Evolutionary conservation across 2,329 filamentous ascomycete species (phyloP), one percentile per base, ranked within the genome.

Genomic region (Emydomyces testavorans): DNA sequence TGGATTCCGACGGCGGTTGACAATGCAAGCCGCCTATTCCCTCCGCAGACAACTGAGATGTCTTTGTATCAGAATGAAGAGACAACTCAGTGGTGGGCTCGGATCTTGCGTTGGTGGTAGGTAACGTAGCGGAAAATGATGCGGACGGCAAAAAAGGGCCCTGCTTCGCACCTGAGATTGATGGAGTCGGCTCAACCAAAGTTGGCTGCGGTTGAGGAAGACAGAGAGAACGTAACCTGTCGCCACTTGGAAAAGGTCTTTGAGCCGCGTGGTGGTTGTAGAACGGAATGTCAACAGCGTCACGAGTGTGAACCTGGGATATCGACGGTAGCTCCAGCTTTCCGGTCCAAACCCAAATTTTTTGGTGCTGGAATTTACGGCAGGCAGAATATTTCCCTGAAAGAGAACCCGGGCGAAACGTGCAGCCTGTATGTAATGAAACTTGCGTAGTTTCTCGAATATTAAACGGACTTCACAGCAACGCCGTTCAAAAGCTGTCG

Each of bases 281-380:
- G 70, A 79, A 86, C 66, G 71, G 68, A 57, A 76, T 74, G 70
- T 89, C 82, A 69, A 77, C 75, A 64, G 76, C 75, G 73, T 82
- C 82, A 79, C 84, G 82, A 77, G 81, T 79, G 71, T 85, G 82
- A 73, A 85, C 79, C 74, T 85, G 81, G 64, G 83, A 83, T 65
- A 88, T 83, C 71, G 85, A 85, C 72, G 85, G 84, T 69, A 89
- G 80, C 85, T 89, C 86, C 86, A 93, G 86, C 76, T 89, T 92
- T 82, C 79, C 85, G 85, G 80, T 83, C 71, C 79, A 72, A 64
- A 57, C 53, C 55, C 53, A 49, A 48, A 48, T 45, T 18, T 31
- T 4, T 23, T 53, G 39, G 16, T 49, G 41, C 21, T 15, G 36
- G 21, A 16, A 34, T 29, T 39, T 8, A 36, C 11, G 15, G 28